A percentile compares a stretch with the other conserved stretches of the same genome.
Evolutionary conservation across 192 early-diverging fungal species (phyloP).

Genomic region (Backusella luteola): DNA sequence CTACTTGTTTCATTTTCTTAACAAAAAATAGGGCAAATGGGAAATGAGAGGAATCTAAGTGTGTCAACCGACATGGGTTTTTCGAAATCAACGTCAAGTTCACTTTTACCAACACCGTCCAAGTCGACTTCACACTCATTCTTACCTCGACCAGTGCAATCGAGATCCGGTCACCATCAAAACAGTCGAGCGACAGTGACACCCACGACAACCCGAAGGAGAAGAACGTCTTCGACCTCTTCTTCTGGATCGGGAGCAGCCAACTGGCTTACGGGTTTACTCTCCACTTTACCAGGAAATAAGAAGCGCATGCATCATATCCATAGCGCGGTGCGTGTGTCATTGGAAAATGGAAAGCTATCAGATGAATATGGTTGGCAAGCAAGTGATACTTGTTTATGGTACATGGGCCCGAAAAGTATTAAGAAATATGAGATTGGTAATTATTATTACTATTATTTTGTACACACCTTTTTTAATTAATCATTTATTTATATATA

Average conservation of each 20-base stretch:
- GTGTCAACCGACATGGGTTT: background rate
- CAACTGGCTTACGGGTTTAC: background rate
- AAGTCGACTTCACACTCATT: background rate
- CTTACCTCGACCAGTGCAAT: background rate
- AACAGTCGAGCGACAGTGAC: background rate
- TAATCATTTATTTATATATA: background rate
- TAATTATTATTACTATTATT: background rate
- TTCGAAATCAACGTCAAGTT: background rate
- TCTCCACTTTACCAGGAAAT: background rate
- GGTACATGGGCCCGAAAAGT: background rate
- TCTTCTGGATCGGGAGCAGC: background rate
- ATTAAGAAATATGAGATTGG: slow-evolving; percentile 9
- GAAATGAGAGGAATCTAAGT: background rate
- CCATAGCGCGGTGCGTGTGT: background rate
- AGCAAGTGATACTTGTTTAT: background rate
- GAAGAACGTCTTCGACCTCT: background rate
- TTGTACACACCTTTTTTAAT: background rate
- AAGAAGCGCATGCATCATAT: background rate
- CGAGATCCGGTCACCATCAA: background rate
- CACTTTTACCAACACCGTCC: background rate
- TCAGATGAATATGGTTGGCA: background rate
- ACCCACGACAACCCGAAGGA: background rate
- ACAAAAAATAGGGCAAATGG: background rate
- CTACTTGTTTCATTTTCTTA: background rate
- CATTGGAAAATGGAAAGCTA: background rate